Base-by-base conservation (phyloP, 2,329 filamentous ascomycete genomes). In the Neonectria punicea region DNA sequence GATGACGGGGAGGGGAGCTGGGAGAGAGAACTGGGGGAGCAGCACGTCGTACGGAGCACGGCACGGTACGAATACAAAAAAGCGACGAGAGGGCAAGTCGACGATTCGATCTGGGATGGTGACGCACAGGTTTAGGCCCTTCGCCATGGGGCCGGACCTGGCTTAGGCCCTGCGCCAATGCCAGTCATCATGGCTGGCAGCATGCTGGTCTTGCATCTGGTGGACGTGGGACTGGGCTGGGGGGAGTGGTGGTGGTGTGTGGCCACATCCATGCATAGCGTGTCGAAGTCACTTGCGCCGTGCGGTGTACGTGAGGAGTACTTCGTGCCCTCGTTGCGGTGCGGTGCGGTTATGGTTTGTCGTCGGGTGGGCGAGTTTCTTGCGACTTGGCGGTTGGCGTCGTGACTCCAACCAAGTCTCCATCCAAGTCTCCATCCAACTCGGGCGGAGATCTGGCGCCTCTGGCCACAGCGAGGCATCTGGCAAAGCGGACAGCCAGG, bases 61-160 rank as follows among this genome's bases (percentile, higher is more conserved):
- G 39, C 47, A 46, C 39, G 41, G 34, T 41, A 63, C 53, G 50
- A 51, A 55, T 55, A 63, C 55, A 18, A 55, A 59, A 58, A 25
- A 58, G 55, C 55, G 50, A 59, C 61, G 41, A 58, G 47, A 47
- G 43, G 50, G 44, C 43, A 53, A 49, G 57, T 74, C 63, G 64
- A 74, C 66, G 72, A 72, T 71, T 74, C 65, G 72, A 74, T 74
- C 72, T 74, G 50, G 63, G 68, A 69, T 61, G 68, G 72, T 74
- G 72, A 74, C 72, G 72, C 72, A 74, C 72, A 74, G 72, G 68
- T 64, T 74, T 73, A 66, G 65, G 64, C 64, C 68, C 69, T 73
- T 68, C 61, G 68, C 64, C 67, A 67, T 69, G 69, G 68, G 51
- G 47, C 70, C 66, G 72, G 67, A 72, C 67, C 67, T 55, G 65